Conservation (phyloP, 2,329 filamentous ascomycete genomes). For the Magnaporthales sp. region DNA sequence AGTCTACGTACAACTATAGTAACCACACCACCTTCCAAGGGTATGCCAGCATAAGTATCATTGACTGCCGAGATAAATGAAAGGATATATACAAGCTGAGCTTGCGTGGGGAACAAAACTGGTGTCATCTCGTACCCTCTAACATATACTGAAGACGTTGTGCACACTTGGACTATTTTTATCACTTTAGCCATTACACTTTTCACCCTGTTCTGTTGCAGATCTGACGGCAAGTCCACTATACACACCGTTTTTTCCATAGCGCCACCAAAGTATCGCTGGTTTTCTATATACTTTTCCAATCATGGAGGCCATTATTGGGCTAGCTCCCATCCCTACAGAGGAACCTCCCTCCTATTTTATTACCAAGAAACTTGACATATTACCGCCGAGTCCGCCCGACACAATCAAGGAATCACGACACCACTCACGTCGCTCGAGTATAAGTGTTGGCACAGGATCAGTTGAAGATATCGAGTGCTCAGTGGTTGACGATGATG, state of each 20-base stretch:
- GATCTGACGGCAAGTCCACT: neutral
- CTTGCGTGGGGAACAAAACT: neutral
- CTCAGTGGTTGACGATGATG: neutral
- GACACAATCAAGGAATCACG: constrained; percentile 6
- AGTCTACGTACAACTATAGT: neutral
- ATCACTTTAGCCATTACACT: neutral
- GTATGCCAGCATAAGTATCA: neutral
- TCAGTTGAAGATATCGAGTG: neutral
- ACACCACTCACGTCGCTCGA: constrained; percentile 4
- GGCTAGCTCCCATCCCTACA: neutral
- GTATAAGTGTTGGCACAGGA: constrained; percentile 19
- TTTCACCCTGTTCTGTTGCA: neutral
- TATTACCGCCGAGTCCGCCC: constrained; percentile 9
- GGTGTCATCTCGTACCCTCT: neutral
- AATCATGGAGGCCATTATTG: constrained; percentile 5
- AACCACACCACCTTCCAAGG: neutral
- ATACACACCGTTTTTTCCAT: neutral
- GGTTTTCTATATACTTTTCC: neutral
- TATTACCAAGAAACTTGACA: neutral
- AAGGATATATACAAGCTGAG: neutral
- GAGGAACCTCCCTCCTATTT: constrained; percentile 1
- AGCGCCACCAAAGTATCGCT: neutral
- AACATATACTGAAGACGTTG: neutral
- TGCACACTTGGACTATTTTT: too few species aligned
- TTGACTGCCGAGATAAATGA: neutral